phyloP scores from a whole-genome alignment of 805 yeast species.

The Vanderwaltozyma yarrowii region DNA sequence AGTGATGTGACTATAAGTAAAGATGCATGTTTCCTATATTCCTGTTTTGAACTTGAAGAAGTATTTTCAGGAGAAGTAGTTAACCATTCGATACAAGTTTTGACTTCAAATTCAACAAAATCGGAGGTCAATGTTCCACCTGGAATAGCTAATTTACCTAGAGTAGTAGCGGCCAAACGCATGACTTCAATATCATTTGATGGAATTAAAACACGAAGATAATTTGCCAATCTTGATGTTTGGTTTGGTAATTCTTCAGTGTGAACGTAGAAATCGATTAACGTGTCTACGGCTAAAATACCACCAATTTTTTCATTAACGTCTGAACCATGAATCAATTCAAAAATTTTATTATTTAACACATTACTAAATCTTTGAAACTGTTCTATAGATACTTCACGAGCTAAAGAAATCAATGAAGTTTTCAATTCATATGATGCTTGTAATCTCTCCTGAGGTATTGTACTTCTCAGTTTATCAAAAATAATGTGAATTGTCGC shows the following conservation, averaged over 20 bases:
- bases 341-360: conserved; percentile 79
- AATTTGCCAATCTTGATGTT: conserved; percentile 85
- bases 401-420: conserved; percentile 59
- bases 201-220: conserved; percentile 67
- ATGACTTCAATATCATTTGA: conserved; percentile 77
- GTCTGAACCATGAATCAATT: conserved; percentile 67
- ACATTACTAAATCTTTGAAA: conserved; percentile 73
- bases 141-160: conserved; percentile 82
- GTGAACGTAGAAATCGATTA: conserved; percentile 76
- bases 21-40: conserved; percentile 83
- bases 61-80: conserved; percentile 39
- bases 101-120: conserved; percentile 86
- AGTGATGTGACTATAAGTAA: conserved; percentile 71
- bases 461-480: conserved; percentile 29
- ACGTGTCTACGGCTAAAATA: conserved; percentile 77
- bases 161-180: conserved; percentile 74
- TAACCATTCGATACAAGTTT: conserved; percentile 82
- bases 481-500: conserved; percentile 31
- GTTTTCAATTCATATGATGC: conserved; percentile 66
- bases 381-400: conserved; percentile 77
- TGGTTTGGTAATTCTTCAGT: conserved; percentile 79
- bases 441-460: conserved; percentile 27
- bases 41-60: conserved; percentile 57
- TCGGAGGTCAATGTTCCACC: conserved; percentile 87
- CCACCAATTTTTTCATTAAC: conserved; percentile 75